Percentiles rank a stretch among this genome's conserved stretches.
Conservation (phyloP, 371 early-diverging fungal genomes). For the Mucor racemosus region DNA sequence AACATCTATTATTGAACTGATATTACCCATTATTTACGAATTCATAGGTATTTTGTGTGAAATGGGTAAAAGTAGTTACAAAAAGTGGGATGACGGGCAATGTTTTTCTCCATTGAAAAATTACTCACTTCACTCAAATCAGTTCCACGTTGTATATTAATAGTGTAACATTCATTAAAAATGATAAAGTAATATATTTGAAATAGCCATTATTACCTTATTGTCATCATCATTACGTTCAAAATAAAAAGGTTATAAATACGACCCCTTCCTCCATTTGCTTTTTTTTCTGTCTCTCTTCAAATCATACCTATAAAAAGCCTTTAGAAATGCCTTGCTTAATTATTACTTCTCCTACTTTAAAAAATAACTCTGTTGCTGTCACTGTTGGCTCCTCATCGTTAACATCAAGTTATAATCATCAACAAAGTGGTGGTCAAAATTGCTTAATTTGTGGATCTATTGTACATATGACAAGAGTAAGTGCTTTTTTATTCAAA, state of each 20-base stretch:
- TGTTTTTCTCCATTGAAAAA: constrained; percentile 1
- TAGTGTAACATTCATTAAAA: constrained; percentile 13
- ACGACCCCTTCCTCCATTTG: not conserved
- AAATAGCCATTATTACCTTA: constrained; percentile 5
- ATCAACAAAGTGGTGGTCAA: not conserved
- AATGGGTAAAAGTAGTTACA: constrained; percentile 1
- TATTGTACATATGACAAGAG: constrained; percentile 18
- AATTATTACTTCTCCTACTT: not conserved
- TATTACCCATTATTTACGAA: too few species aligned
- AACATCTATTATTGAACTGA: too few species aligned
- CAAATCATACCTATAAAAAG: not conserved
- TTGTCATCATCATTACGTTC: constrained; percentile 6
- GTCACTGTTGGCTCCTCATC: not conserved
- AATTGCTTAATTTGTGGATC: constrained; percentile 18
- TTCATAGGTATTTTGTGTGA: too few species aligned
- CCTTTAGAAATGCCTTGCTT: constrained; percentile 4
- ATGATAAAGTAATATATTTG: constrained; percentile 4
- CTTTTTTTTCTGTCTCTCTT: not conserved
- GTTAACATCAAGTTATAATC: not conserved
- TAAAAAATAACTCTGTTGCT: not conserved
- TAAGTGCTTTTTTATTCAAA: not conserved
- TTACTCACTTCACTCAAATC: not conserved
- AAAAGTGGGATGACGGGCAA: constrained; percentile 4
- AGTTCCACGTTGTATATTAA: constrained; percentile 7
- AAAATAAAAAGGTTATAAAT: constrained; percentile 2